Evolutionary conservation across 139 green algal species (phyloP), one percentile per base, ranked within the genome.

Genomic region (Coelastrella sp.): DNA sequence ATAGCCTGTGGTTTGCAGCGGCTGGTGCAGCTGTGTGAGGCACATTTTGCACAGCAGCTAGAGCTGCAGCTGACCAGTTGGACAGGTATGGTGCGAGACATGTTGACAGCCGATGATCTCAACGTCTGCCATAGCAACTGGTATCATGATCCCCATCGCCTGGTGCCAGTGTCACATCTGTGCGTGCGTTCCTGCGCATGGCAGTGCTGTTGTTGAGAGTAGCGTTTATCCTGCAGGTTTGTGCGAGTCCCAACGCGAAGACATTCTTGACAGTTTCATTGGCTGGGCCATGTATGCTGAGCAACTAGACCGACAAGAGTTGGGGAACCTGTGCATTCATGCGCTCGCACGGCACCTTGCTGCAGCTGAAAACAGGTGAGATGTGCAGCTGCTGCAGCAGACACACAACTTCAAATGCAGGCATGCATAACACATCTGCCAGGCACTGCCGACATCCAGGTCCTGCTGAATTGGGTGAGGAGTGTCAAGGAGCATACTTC

Each of bases 221-320:
- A 49, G 35, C 35, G 1, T 49, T 49, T 49, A 49, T 49, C 11
- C 58, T 80, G 78, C 78, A 79, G 80, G 80, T 11, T 27, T 91
- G 27, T n/a, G 65, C 27, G 8, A 78, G 6, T 12, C n/a, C 56
- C 68, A 63, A 7, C 88, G 24, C 0, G 27, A 63, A 10, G 88
- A 19, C 20, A 70, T 82, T 70, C 70, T 91, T 24, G 88, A 91
- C 81, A 88, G 80, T 59, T 86, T 91, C 58, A 78, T 91, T 27
- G 88, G 81, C 56, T 91, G 88, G 88, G 9, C 78, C 20, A 11
- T 56, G 9, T 87, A 89, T 63, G 49, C 27, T 11, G 81, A 91
- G 57, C 25, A 72, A 24, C 88, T 89, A 56, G 25, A 57, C 56
- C 19, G 88, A 17, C 35, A 68, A 68, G 49, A 88, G 68, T 81